Conservation (phyloP, 495 filamentous ascomycete species). For the Penicillium malachiteum region DNA sequence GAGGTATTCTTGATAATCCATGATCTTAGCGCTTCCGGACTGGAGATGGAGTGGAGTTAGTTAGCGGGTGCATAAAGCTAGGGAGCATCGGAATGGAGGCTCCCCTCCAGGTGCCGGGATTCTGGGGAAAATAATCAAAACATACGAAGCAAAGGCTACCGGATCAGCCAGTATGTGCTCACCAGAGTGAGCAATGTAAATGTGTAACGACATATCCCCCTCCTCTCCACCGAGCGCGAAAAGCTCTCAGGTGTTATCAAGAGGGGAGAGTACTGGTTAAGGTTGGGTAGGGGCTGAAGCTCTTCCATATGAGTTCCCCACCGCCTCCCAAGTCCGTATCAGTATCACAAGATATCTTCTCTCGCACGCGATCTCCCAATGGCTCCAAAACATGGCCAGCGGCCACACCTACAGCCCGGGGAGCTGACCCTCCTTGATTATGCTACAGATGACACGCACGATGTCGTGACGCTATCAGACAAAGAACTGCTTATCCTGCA, state of each 20-base stretch:
- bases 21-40: slow-evolving; percentile 67
- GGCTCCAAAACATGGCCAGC: slow-evolving; percentile 36
- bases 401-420: slow-evolving; percentile 37
- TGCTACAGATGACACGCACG: slow-evolving; percentile 42
- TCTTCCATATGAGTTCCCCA: slow-evolving; percentile 16
- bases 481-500: slow-evolving; percentile 62
- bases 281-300: slow-evolving; percentile 20
- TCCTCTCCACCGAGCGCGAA: slow-evolving; percentile 35
- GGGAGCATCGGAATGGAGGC: slow-evolving; percentile 1
- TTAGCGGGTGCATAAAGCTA: slow-evolving; percentile 8
- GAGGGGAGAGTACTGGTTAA: slow-evolving; percentile 26
- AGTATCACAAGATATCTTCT: slow-evolving; percentile 38
- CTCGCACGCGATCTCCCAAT: slow-evolving; percentile 36
- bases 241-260: slow-evolving; percentile 25
- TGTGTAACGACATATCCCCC: slow-evolving; percentile 68
- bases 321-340: slow-evolving; percentile 17
- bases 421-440: slow-evolving; percentile 41
- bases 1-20: slow-evolving; percentile 66
- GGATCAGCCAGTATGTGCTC: slow-evolving; percentile 74
- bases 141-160: slow-evolving; percentile 67
- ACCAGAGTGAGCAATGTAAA: slow-evolving; percentile 87
- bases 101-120: slow-evolving; percentile 7
- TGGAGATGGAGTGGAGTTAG: slow-evolving; percentile 38
- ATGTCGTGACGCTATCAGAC: slow-evolving; percentile 56
- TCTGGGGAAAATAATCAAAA: slow-evolving; percentile 13